Evolutionary conservation across 306 rosid genomes (phyloP), one percentile per base, ranked within the genome.

Genomic region (Glycyrrhiza uralensis): DNA sequence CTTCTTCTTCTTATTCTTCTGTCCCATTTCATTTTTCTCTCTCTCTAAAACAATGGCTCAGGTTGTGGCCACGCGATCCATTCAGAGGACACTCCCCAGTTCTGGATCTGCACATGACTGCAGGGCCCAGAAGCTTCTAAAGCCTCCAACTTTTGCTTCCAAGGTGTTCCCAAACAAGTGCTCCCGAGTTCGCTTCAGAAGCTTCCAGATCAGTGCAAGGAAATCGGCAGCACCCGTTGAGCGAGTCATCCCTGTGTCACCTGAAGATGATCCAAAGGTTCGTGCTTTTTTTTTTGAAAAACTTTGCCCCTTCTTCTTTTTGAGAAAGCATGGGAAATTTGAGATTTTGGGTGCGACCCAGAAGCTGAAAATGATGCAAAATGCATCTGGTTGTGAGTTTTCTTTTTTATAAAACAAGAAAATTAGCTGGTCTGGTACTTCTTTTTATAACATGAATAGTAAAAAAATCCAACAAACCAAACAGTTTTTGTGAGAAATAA

Each of bases 231-330:
- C 86, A 22, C 79, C 88, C 66, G 59, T 76, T 15, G 91, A 87
- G n/a, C n/a, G n/a, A 76, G 85, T 93, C 42, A 65, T 88, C 47
- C 93, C 98, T 3, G 89, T 93, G 0, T 85, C 98, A 17, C 90
- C 96, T 10, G 93, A 82, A 69, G 96, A 90, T 79, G 73, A 69
- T 17, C 75, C 90, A 2, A 84, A 85, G 96, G 98, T 89, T 80
- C 11, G 83, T 77, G 18, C 55, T 72, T 15, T 75, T 58, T 52
- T 28, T 59, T 4, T 13, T 52, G 28, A 2, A 1, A 3, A 11
- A 18, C 1, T n/a, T 56, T 47, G 4, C 30, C 2, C 2, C 57
- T 63, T 14, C 8, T 20, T 12, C 35, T 17, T 18, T 17, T 64
- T 29, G 4, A 12, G 22, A 47, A 69, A 44, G 29, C 11, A 2